Evolutionary conservation across 2,329 filamentous ascomycete species (phyloP).

Genomic region (Trichoderma arundinaceum): DNA sequence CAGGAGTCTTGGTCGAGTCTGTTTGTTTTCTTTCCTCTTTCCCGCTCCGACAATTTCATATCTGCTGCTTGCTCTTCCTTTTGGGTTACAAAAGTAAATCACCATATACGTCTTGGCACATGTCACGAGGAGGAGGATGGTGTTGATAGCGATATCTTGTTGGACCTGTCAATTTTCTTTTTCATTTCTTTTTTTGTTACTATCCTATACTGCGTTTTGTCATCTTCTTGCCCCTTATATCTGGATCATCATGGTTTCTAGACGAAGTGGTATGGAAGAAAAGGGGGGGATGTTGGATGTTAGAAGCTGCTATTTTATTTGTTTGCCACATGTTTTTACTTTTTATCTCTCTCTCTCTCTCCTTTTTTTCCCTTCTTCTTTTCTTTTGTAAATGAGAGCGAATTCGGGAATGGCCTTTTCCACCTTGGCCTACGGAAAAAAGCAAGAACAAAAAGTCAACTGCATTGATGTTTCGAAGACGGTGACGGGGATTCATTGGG

Average conservation of each 20-base stretch:
- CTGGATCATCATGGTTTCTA: slow-evolving; percentile 24
- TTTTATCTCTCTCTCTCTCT: neutral
- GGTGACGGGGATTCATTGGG: neutral
- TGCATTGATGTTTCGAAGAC: slow-evolving; percentile 6
- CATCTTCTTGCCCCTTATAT: slow-evolving; percentile 3
- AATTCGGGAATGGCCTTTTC: slow-evolving; percentile 13
- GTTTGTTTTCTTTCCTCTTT: neutral
- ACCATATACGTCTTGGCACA: slow-evolving; percentile 30
- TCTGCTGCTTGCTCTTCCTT: slow-evolving; percentile 22
- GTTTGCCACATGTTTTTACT: neutral
- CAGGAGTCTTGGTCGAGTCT: slow-evolving; percentile 33
- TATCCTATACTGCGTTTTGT: slow-evolving; percentile 2
- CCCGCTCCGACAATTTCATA: slow-evolving; percentile 15
- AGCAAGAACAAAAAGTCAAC: slow-evolving; percentile 21
- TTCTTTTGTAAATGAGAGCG: slow-evolving; percentile 18
- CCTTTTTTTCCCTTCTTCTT: neutral
- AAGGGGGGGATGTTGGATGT: slow-evolving; percentile 15
- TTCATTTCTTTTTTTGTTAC: slow-evolving; percentile 7
- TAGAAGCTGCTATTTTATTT: slow-evolving; percentile 23
- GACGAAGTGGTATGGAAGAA: slow-evolving; percentile 23
- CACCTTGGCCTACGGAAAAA: slow-evolving; percentile 8
- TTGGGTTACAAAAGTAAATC: slow-evolving; percentile 30
- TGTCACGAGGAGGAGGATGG: slow-evolving; percentile 15
- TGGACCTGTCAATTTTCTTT: slow-evolving; percentile 28
- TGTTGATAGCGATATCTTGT: slow-evolving; percentile 31